A percentile compares a stretch with the other conserved stretches of the same genome.
phyloP scores from a whole-genome alignment of 1,139 yeast genomes.

The Debaryomyces udenii region DNA sequence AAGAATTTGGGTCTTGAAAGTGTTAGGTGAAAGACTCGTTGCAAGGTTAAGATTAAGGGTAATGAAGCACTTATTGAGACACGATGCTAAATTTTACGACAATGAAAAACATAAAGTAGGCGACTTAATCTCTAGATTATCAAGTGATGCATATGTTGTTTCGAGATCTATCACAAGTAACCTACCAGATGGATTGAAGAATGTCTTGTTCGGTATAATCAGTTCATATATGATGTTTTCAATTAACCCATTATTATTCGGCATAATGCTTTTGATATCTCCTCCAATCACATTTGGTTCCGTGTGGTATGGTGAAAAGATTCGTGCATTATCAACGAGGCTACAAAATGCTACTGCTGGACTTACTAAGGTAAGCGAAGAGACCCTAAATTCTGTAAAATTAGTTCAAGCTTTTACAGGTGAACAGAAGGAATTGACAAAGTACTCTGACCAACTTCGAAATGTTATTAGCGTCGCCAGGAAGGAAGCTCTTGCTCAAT shows the following conservation, averaged over 20 bases:
- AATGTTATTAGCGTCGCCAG: constrained; percentile 47
- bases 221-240: constrained; percentile 52
- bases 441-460: constrained; percentile 44
- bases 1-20: constrained; percentile 49
- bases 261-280: constrained; percentile 53
- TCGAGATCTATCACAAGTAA: constrained; percentile 49
- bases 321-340: constrained; percentile 45
- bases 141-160: constrained; percentile 58
- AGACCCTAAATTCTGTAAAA: constrained; percentile 47
- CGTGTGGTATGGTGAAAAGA: constrained; percentile 52
- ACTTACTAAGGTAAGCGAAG: constrained; percentile 49
- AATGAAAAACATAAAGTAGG: constrained; percentile 57
- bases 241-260: constrained; percentile 48
- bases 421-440: constrained; percentile 45
- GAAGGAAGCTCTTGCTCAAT: constrained; percentile 51
- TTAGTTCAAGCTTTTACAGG: constrained; percentile 51
- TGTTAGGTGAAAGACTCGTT: constrained; percentile 46
- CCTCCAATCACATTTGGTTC: constrained; percentile 58
- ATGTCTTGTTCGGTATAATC: constrained; percentile 46
- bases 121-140: constrained; percentile 54
- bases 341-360: constrained; percentile 53
- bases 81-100: constrained; percentile 55
- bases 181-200: constrained; percentile 53
- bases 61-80: constrained; percentile 53
- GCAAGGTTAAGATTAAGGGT: constrained; percentile 52